These are phyloP conservation scores for Lithospermum erythrorhizon DNA, from an alignment of 257 asterid genomes.

Conservation along the genomic window DNA sequence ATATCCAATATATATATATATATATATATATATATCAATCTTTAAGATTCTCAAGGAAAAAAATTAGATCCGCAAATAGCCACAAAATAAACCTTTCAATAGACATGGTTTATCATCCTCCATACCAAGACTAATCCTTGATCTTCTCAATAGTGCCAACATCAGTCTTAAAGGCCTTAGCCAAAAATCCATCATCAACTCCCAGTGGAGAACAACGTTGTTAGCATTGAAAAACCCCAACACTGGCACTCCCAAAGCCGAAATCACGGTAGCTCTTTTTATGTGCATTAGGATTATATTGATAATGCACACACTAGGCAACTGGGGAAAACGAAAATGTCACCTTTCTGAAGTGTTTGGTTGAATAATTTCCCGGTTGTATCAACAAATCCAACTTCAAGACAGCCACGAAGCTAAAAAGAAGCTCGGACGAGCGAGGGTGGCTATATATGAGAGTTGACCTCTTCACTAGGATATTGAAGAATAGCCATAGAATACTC, in stretches of 20 bases:
- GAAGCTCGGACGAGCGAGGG: constrained; percentile 14
- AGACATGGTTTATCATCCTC: background rate
- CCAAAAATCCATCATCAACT: constrained; percentile 30
- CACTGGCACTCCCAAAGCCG: constrained; percentile 45
- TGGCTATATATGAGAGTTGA: constrained; percentile 24
- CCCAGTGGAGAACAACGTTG: constrained; percentile 28
- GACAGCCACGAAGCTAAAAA: constrained; percentile 7
- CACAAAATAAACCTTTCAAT: background rate
- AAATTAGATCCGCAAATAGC: too few species aligned
- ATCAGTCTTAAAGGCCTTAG: constrained; percentile 42
- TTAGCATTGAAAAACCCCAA: constrained; percentile 40
- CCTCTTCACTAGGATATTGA: constrained; percentile 8
- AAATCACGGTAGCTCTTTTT: constrained; percentile 32
- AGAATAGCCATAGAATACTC: constrained; percentile 18
- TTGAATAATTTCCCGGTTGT: constrained; percentile 9
- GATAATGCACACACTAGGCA: background rate
- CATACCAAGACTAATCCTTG: constrained; percentile 27
- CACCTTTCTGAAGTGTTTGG: constrained; percentile 9
- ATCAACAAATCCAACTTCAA: constrained; percentile 20
- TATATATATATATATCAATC: too few species aligned
- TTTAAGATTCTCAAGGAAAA: too few species aligned
- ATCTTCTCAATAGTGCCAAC: constrained; percentile 39
- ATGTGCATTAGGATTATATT: background rate
- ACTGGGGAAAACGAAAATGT: background rate
- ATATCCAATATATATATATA: too few species aligned